A percentile compares a stretch with the other conserved stretches of the same genome.
These are phyloP conservation scores for Durusdinium trenchii DNA, from an alignment of 73 alveolate genomes.

Conservation along the genomic window DNA sequence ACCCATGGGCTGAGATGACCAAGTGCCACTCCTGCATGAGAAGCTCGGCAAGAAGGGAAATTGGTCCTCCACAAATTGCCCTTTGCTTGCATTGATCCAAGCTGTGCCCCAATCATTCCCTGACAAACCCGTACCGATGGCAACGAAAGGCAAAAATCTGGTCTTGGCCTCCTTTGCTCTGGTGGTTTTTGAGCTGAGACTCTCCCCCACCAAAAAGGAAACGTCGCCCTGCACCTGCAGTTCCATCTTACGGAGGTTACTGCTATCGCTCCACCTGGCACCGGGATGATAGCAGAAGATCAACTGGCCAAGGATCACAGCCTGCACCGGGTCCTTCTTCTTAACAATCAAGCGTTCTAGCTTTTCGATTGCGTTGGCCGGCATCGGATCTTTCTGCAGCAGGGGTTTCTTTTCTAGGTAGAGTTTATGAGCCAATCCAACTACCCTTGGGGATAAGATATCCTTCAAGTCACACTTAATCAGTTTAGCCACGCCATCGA, in stretches of 20 bases:
- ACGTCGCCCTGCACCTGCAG: not conserved
- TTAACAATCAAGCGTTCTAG: not conserved
- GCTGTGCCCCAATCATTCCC: not conserved
- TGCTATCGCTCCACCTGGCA: not conserved
- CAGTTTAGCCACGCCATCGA: not conserved
- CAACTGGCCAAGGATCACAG: not conserved
- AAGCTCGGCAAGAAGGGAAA: not conserved
- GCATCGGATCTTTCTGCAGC: not conserved
- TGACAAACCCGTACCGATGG: not conserved
- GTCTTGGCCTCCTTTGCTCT: not conserved
- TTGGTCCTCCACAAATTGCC: not conserved
- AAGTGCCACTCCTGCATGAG: not conserved
- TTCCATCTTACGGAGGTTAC: not conserved
- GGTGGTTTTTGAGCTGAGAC: not conserved
- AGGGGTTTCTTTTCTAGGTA: not conserved
- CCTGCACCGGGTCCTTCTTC: too few relatives aligned
- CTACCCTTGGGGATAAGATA: not conserved
- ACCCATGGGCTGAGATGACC: not conserved
- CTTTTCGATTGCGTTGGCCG: not conserved
- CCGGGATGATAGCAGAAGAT: conserved; percentile 21
- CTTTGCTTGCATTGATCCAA: not conserved
- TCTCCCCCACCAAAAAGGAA: not conserved
- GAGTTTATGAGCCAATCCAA: not conserved
- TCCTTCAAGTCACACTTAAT: not conserved
- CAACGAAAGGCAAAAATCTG: not conserved